Base-by-base conservation (phyloP, 306 rosid species). In the Cicer pinnatifidum region DNA sequence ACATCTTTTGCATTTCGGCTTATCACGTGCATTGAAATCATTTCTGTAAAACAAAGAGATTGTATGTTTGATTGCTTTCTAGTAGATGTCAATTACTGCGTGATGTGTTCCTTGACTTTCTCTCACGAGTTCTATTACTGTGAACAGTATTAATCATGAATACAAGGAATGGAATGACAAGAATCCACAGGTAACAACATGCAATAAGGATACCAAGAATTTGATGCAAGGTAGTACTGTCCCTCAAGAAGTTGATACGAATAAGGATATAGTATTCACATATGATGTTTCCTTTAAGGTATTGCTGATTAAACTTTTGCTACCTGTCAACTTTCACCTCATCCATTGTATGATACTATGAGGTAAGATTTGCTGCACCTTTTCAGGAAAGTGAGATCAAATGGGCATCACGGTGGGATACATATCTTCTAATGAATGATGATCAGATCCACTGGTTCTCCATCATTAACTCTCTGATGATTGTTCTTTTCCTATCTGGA, bases 401-500 rank as follows among this genome's bases (percentile, higher is more conserved):
- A 78, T 95, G 99, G 99, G 99, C 99, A 44, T 95, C 99, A 53
- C 97, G 99, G 12, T 95, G 99, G 99, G 99, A 95, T 75, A 95
- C 99, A 51, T 95, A 95, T 84, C 99, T 95, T 75, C 95, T 95
- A 80, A 95, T 95, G 99, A 95, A 91, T 75, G 99, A 95, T 56
- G 97, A 95, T 89, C 99, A 95, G 86, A 95, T 95, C 78, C 99
- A 95, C 88, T 95, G 99, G 99, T 95, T 95, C 74, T 95, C 99
- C 81, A 95, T 95, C 71, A 87, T 95, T 67, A 95, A 95, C 78
- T 95, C 99, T 81, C 85, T 95, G 80, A 95, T 95, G 99, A 95
- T 95, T 84, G 99, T 95, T 46, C 97, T 95, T 67, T 95, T 95
- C 86, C 96, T 95, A 71, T 95, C 99, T 52, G 99, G 99, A 75